A percentile compares a stretch with the other conserved stretches of the same genome.
These are phyloP conservation scores for Tribonema minus DNA, from an alignment of 108 stramenopile species.

Conservation along the genomic window DNA sequence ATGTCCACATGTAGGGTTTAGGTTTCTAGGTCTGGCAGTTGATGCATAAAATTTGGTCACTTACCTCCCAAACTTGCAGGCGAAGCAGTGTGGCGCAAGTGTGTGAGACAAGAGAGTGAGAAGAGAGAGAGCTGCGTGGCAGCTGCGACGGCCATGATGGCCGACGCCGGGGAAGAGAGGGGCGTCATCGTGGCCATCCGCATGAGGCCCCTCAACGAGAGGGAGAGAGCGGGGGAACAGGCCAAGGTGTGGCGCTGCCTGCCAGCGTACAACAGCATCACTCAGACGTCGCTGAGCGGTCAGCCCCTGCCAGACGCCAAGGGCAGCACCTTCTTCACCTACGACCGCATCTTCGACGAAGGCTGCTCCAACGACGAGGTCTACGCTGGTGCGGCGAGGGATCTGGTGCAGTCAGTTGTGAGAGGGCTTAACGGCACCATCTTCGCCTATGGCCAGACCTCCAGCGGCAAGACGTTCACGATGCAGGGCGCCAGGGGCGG, in stretches of 20 bases:
- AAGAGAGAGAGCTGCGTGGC: neutral
- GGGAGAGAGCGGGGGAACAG: slow-evolving; percentile 30
- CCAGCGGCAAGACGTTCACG: slow-evolving; percentile 55
- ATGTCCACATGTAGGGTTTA: too few species aligned
- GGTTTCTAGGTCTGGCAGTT: too few species aligned
- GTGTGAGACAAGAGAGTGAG: too few species aligned
- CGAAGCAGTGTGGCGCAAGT: too few species aligned
- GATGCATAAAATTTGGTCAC: too few species aligned
- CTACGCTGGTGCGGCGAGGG: slow-evolving; percentile 13
- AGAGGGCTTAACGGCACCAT: slow-evolving; percentile 53
- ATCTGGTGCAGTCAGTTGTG: slow-evolving; percentile 33
- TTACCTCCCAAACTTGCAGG: too few species aligned
- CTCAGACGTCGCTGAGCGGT: slow-evolving; percentile 34
- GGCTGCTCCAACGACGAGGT: slow-evolving; percentile 40
- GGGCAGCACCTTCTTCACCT: slow-evolving; percentile 49
- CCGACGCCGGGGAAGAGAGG: slow-evolving; percentile 11
- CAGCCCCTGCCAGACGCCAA: slow-evolving; percentile 36
- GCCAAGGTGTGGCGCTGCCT: slow-evolving; percentile 35
- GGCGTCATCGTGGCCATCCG: slow-evolving; percentile 48
- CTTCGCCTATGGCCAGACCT: slow-evolving; percentile 58
- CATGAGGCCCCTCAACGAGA: slow-evolving; percentile 42
- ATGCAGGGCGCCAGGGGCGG: slow-evolving; percentile 36
- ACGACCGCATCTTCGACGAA: slow-evolving; percentile 49
- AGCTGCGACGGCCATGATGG: neutral
- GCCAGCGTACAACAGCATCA: slow-evolving; percentile 41